Conservation (phyloP, 1,139 yeast genomes). For the Diutina neorugosa region DNA sequence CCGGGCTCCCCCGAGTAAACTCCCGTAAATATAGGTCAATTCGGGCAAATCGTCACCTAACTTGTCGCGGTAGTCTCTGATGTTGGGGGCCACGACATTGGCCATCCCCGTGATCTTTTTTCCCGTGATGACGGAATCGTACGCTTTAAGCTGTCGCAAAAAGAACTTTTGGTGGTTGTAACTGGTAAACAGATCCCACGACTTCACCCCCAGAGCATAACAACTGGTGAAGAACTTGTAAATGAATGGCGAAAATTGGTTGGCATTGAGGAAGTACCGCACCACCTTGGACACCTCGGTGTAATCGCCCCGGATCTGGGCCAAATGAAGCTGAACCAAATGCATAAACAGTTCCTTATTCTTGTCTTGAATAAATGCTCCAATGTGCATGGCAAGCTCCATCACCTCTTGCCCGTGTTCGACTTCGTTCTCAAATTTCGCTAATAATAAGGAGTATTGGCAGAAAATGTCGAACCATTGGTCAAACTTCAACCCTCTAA, state of each 20-base stretch:
- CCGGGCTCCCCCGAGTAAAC: conserved; percentile 69
- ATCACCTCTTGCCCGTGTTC: conserved; percentile 62
- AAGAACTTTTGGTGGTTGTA: conserved; percentile 84
- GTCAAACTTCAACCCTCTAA: conserved; percentile 66
- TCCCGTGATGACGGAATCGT: conserved; percentile 51
- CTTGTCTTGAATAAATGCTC: conserved; percentile 60
- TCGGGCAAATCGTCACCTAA: conserved; percentile 51
- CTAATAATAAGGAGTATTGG: conserved; percentile 58
- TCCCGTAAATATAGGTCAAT: conserved; percentile 65
- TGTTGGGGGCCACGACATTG: conserved; percentile 13
- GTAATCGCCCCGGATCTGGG: conserved; percentile 39
- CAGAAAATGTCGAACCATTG: conserved; percentile 81
- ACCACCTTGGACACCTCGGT: conserved; percentile 41
- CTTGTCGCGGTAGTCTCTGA: conserved; percentile 21
- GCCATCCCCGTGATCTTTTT: conserved; percentile 67
- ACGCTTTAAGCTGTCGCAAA: conserved; percentile 79
- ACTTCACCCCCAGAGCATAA: conserved; percentile 48
- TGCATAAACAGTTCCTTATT: conserved; percentile 43
- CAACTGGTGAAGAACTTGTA: conserved; percentile 57
- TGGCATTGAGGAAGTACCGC: conserved; percentile 49
- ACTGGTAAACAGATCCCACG: conserved; percentile 52
- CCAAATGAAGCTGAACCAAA: conserved; percentile 55
- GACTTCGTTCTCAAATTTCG: conserved; percentile 44
- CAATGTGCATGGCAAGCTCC: conserved; percentile 64
- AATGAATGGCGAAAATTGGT: conserved; percentile 65